A percentile compares a stretch with the other conserved stretches of the same genome.
Conservation (phyloP, 306 rosid species). For the Vigna mungo region DNA sequence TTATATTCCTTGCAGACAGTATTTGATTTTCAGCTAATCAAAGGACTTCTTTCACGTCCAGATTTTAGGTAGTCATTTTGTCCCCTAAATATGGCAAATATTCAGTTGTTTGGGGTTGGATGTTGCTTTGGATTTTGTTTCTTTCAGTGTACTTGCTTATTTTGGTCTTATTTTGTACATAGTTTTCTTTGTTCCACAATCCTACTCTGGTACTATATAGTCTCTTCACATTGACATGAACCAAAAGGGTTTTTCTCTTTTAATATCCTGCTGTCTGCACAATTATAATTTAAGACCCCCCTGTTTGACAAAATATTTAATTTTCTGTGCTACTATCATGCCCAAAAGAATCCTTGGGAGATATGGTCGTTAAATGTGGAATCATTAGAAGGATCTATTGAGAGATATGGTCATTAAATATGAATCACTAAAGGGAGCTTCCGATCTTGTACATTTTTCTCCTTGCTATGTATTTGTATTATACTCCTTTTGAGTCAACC, state of each 20-base stretch:
- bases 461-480: background rate
- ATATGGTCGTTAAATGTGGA: background rate
- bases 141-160: background rate
- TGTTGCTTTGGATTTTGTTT: slow-evolving; percentile 31
- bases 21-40: slow-evolving; percentile 88
- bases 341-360: background rate
- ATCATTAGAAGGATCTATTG: background rate
- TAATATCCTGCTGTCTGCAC: background rate
- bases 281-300: background rate
- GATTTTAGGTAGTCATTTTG: slow-evolving; percentile 71
- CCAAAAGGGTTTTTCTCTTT: slow-evolving; percentile 20
- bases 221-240: slow-evolving; percentile 20
- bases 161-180: background rate
- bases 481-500: background rate
- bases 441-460: background rate
- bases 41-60: slow-evolving; percentile 72
- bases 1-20: slow-evolving; percentile 67
- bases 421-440: background rate
- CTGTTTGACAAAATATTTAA: slow-evolving; percentile 9
- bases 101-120: slow-evolving; percentile 20
- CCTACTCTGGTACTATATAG: background rate
- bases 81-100: slow-evolving; percentile 22
- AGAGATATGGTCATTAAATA: background rate
- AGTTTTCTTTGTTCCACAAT: background rate
- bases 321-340: slow-evolving; percentile 6